Evolutionary conservation across 306 rosid species (phyloP).

Genomic region (Medicago arabica): DNA sequence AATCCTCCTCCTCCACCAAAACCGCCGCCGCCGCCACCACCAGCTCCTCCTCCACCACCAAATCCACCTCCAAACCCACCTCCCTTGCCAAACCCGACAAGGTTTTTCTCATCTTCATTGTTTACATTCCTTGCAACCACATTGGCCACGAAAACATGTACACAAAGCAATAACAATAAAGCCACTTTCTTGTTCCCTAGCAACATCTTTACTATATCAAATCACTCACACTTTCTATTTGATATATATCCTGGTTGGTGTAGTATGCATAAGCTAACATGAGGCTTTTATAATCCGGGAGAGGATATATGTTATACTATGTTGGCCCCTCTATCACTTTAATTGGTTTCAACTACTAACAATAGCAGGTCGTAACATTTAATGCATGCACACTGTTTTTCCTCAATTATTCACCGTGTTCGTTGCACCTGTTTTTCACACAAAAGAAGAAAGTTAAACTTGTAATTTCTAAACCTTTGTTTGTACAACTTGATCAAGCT

Average conservation of each 20-base stretch:
- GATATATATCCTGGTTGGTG: slow-evolving; percentile 16
- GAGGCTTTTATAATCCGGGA: slow-evolving; percentile 42
- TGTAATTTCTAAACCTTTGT: slow-evolving; percentile 14
- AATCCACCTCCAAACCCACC: slow-evolving; percentile 51
- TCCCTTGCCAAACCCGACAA: slow-evolving; percentile 48
- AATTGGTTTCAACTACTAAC: slow-evolving; percentile 66
- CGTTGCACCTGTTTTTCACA: slow-evolving; percentile 48
- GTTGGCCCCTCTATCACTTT: slow-evolving; percentile 15
- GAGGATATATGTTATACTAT: neutral
- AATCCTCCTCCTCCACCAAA: slow-evolving; percentile 37
- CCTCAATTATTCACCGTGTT: slow-evolving; percentile 44
- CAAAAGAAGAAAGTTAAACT: slow-evolving; percentile 18
- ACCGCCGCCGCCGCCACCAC: slow-evolving; percentile 33
- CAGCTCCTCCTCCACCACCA: slow-evolving; percentile 39
- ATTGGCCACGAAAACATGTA: slow-evolving; percentile 53
- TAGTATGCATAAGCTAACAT: slow-evolving; percentile 3
- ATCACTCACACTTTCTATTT: slow-evolving; percentile 34
- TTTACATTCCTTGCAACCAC: slow-evolving; percentile 65
- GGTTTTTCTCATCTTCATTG: slow-evolving; percentile 49
- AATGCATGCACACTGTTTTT: slow-evolving; percentile 29
- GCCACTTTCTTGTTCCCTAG: slow-evolving; percentile 37
- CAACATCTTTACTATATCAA: slow-evolving; percentile 46
- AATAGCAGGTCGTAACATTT: slow-evolving; percentile 44
- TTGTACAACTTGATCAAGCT: slow-evolving; percentile 9
- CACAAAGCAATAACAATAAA: slow-evolving; percentile 58